These are phyloP conservation scores for Pleurotus giganteus DNA, from an alignment of 768 basidiomycete species.

Conservation along the genomic window DNA sequence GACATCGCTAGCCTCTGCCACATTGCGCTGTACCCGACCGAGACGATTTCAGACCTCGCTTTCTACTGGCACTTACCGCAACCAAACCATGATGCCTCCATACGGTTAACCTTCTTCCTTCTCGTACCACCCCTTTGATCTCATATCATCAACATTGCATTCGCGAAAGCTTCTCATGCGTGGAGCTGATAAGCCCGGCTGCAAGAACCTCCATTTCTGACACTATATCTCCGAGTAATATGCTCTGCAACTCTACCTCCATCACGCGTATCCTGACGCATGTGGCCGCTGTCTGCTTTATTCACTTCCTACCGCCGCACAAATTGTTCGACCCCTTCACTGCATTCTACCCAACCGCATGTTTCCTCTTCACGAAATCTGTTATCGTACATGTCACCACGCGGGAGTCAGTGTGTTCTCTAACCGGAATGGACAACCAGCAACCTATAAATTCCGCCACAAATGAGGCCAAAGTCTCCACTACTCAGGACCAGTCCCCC, in stretches of 20 bases:
- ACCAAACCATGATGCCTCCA: not conserved
- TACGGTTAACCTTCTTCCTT: not conserved
- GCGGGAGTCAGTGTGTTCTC: not conserved
- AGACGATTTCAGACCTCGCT: too few relatives aligned
- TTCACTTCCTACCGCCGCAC: not conserved
- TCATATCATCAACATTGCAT: too few relatives aligned
- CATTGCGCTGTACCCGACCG: too few relatives aligned
- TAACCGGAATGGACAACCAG: not conserved
- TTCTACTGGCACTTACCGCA: too few relatives aligned
- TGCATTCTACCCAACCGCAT: not conserved
- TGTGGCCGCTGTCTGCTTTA: not conserved
- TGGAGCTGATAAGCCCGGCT: slow-evolving; percentile 3
- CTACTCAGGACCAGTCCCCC: not conserved
- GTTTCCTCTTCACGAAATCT: not conserved
- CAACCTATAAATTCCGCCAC: not conserved
- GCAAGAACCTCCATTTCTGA: not conserved
- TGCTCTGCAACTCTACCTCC: slow-evolving; percentile 3
- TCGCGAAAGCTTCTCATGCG: not conserved
- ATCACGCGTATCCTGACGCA: not conserved
- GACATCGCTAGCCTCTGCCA: not conserved
- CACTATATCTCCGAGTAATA: slow-evolving; percentile 7
- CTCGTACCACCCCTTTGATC: not conserved
- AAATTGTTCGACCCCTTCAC: not conserved
- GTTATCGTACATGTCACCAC: not conserved
- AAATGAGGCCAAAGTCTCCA: not conserved